Evolutionary conservation across 164 flowering plant genomes (phyloP).

Genomic region (Saururus chinensis): DNA sequence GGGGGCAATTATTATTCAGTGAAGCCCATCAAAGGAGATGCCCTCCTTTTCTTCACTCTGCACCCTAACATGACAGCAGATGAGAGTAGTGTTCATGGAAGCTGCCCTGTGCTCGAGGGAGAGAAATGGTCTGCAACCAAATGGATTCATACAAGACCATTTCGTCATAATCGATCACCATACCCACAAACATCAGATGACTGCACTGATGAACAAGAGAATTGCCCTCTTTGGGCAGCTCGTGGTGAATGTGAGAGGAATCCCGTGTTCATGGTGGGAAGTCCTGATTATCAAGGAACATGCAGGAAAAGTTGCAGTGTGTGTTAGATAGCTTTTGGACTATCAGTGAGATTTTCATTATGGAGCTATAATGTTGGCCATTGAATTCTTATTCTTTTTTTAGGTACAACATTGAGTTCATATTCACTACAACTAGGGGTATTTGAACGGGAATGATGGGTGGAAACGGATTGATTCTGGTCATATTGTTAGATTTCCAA

Average conservation of each 20-base stretch:
- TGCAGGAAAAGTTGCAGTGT: constrained; percentile 82
- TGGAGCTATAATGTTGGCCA: too few species aligned
- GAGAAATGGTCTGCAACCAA: constrained; percentile 82
- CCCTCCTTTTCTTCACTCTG: constrained; percentile 55
- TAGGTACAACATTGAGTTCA: too few species aligned
- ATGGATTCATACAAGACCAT: constrained; percentile 30
- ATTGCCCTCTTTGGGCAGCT: constrained; percentile 68
- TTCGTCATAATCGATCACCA: background rate
- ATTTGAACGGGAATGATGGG: too few species aligned
- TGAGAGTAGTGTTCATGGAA: constrained; percentile 42
- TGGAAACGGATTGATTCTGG: too few species aligned
- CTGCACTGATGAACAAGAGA: constrained; percentile 81
- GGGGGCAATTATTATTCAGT: constrained; percentile 18
- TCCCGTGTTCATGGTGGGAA: constrained; percentile 71
- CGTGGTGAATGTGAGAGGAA: constrained; percentile 77
- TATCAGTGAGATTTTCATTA: too few species aligned
- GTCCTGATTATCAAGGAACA: constrained; percentile 69
- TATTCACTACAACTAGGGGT: too few species aligned
- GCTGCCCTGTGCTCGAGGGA: constrained; percentile 69
- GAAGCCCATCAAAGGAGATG: constrained; percentile 70
- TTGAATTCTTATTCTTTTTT: too few species aligned
- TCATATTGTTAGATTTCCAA: too few species aligned
- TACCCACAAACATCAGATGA: constrained; percentile 21
- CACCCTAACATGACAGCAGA: constrained; percentile 57
- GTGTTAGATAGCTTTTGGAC: constrained; percentile 17